These are phyloP conservation scores for Nemania diffusa DNA, from an alignment of 2,329 filamentous ascomycete genomes.

Conservation along the genomic window DNA sequence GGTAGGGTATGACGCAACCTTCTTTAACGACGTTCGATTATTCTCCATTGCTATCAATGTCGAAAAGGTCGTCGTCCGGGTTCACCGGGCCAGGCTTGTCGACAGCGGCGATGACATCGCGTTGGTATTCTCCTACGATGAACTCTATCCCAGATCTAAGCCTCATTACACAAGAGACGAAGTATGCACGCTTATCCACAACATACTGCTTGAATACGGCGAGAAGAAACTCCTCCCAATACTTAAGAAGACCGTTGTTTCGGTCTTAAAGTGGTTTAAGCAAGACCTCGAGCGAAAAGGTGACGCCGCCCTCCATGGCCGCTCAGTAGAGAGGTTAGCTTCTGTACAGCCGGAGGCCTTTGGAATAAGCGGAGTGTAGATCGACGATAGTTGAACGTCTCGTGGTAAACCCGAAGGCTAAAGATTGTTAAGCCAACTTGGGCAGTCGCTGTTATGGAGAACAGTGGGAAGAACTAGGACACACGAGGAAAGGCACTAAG, in stretches of 20 bases:
- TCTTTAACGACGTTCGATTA: background rate
- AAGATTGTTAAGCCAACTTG: too few relatives aligned
- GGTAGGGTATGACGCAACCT: background rate
- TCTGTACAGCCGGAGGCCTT: too few relatives aligned
- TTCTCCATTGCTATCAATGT: conserved; percentile 10
- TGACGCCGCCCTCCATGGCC: background rate
- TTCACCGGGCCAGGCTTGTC: background rate
- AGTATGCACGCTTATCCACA: background rate
- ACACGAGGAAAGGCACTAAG: too few relatives aligned
- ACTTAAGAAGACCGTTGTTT: background rate
- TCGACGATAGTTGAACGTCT: too few relatives aligned
- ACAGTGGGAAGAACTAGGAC: too few relatives aligned
- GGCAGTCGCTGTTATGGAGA: too few relatives aligned
- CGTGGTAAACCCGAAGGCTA: too few relatives aligned
- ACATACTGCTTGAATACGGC: background rate
- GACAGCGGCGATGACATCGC: too few relatives aligned
- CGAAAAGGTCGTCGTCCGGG: background rate
- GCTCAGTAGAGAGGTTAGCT: too few relatives aligned
- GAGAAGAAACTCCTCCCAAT: background rate
- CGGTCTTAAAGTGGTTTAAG: background rate
- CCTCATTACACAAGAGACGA: background rate
- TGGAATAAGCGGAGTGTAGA: too few relatives aligned
- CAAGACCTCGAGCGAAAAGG: background rate
- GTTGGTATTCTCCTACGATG: background rate
- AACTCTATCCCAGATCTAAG: background rate